Conservation (phyloP, 352 stramenopile genomes). For the Phytophthora lateralis region DNA sequence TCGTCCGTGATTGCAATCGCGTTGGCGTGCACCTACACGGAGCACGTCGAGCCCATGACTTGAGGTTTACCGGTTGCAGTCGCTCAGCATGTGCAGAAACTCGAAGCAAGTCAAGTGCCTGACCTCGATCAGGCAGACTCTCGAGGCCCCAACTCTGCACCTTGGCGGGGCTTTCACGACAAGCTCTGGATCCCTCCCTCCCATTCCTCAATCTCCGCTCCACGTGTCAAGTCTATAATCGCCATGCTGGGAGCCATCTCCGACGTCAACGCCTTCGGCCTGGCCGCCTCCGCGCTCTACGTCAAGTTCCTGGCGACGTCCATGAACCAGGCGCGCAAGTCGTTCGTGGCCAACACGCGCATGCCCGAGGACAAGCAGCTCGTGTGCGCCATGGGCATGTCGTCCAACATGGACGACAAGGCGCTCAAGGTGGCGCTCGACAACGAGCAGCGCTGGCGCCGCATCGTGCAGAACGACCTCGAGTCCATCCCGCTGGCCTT, state of each 20-base stretch:
- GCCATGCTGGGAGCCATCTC: conserved; percentile 27
- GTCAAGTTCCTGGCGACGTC: conserved; percentile 62
- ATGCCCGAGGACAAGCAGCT: conserved; percentile 44
- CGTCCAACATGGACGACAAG: conserved; percentile 29
- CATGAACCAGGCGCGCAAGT: conserved; percentile 52
- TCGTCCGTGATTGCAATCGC: too few species aligned
- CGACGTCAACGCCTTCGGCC: conserved; percentile 39
- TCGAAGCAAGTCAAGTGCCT: conserved; percentile 15
- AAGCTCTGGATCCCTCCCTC: not conserved
- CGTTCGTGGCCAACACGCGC: conserved; percentile 54
- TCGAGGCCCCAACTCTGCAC: conserved; percentile 8
- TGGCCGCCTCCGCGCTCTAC: conserved; percentile 48
- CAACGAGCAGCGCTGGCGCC: conserved; percentile 52
- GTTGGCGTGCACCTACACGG: too few species aligned
- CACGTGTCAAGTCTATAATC: conserved; percentile 9
- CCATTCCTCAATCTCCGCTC: conserved; percentile 21
- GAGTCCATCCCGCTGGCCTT: conserved; percentile 61
- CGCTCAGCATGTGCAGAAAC: conserved; percentile 2
- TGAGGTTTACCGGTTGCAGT: not conserved
- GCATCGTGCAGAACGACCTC: conserved; percentile 65
- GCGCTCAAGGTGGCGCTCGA: conserved; percentile 27
- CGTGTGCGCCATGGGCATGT: conserved; percentile 30
- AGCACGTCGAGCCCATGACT: too few species aligned
- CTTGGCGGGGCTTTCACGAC: not conserved
- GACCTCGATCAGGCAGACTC: conserved; percentile 16